Conservation (phyloP, 371 early-diverging fungal species). For the Apophysomyces variabilis region DNA sequence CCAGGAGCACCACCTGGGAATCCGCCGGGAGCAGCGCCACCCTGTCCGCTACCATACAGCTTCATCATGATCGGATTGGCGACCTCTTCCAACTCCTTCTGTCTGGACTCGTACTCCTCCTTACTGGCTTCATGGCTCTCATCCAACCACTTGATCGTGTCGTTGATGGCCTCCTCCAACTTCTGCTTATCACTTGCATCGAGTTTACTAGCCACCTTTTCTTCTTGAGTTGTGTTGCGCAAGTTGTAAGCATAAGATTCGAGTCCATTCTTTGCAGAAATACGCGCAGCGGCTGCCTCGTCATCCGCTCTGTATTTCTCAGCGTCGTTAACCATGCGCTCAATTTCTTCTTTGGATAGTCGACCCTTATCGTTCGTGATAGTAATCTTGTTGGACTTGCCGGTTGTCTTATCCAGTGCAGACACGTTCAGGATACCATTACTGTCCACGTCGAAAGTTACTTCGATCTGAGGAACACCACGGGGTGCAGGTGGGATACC, state of each 20-base stretch:
- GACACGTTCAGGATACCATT: constrained; percentile 95
- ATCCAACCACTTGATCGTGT: constrained; percentile 89
- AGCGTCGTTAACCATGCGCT: constrained; percentile 89
- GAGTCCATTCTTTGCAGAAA: constrained; percentile 85
- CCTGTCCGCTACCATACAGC: constrained; percentile 69
- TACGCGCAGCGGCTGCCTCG: constrained; percentile 79
- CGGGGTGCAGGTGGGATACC: constrained; percentile 91
- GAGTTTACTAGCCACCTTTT: constrained; percentile 75
- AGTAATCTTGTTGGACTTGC: constrained; percentile 81
- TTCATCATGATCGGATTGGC: constrained; percentile 91
- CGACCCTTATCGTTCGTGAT: constrained; percentile 94
- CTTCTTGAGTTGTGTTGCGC: constrained; percentile 83
- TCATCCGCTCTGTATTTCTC: constrained; percentile 91
- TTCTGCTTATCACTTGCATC: constrained; percentile 73
- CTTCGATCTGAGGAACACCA: constrained; percentile 92
- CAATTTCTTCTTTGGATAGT: constrained; percentile 88
- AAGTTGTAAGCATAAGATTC: constrained; percentile 89
- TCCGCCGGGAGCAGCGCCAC: constrained; percentile 62
- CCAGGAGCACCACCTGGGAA: constrained; percentile 68
- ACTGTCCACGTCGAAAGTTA: constrained; percentile 93
- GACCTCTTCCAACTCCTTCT: constrained; percentile 87
- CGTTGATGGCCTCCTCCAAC: constrained; percentile 80
- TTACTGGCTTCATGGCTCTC: constrained; percentile 83
- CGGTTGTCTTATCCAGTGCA: constrained; percentile 91
- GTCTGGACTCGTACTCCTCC: constrained; percentile 87